These are phyloP conservation scores for Kodamaea nitidulidarum DNA, from an alignment of 805 yeast genomes.

Conservation along the genomic window DNA sequence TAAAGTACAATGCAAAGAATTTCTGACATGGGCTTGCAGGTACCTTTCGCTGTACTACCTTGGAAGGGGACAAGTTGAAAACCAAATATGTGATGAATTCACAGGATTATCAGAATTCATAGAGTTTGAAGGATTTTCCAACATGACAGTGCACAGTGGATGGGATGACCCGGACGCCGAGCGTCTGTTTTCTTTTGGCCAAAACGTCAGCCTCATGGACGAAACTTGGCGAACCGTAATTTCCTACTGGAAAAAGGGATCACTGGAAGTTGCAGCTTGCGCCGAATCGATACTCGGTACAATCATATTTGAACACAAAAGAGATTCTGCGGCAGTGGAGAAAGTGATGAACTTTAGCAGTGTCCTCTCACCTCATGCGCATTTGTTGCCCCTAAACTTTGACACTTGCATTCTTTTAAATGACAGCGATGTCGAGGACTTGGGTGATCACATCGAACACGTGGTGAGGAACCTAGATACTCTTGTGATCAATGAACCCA, in stretches of 20 bases:
- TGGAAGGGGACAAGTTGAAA: conserved; percentile 13
- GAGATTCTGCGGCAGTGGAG: conserved; percentile 17
- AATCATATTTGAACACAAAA: conserved; percentile 22
- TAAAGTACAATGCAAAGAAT: conserved; percentile 11
- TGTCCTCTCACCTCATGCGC: conserved; percentile 2
- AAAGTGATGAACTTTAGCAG: conserved; percentile 15
- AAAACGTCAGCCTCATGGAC: conserved; percentile 20
- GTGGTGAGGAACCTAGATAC: conserved; percentile 13
- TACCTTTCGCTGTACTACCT: conserved; percentile 22
- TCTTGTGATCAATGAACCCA: conserved; percentile 10
- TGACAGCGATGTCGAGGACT: conserved; percentile 16
- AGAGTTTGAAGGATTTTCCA: neutral
- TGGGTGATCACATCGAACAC: conserved; percentile 13
- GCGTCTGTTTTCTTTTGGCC: conserved; percentile 13
- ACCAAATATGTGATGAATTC: neutral
- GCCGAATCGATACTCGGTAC: conserved; percentile 42
- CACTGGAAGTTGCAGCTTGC: conserved; percentile 19
- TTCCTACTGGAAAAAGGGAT: conserved; percentile 12
- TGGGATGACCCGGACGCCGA: neutral
- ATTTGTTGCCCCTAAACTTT: conserved; percentile 30
- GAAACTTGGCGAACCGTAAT: conserved; percentile 24
- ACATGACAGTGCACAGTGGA: neutral
- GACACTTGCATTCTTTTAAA: conserved; percentile 32
- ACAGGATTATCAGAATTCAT: no score
- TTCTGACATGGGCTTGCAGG: conserved; percentile 21